Base-by-base conservation (phyloP, 2,329 filamentous ascomycete species). In the Cladosporium cucumerinum region DNA sequence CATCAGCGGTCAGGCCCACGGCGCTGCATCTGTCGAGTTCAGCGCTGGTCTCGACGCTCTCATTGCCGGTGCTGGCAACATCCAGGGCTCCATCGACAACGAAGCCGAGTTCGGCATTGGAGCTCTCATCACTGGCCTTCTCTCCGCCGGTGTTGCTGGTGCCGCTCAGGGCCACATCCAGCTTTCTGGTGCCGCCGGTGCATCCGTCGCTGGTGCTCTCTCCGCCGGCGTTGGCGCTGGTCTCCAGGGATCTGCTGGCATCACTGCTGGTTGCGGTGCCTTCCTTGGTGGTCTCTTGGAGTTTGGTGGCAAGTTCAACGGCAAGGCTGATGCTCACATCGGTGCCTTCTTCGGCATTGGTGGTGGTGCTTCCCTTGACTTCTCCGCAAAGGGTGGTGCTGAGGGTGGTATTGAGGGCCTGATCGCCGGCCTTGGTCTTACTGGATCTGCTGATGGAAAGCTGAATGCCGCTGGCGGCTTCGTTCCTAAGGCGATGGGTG, bases 401-500 rank as follows among this genome's bases (percentile, higher is more conserved):
- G 26, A 39, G 23, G 55, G 16, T 34, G 54, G 62, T 32, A 58
- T 64, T 16, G 62, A 59, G 43, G 62, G 62, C 25, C 43, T 64
- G 30, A 51, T 64, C 46, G 39, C 39, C 16, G 62, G 62, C 30
- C 62, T 64, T 25, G 62, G 62, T 25, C 60, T 62, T 14, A 55
- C 49, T 54, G 62, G 62, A 21, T 46, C 54, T 43, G 54, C 54
- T n/a, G 43, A 59, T 23, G 62, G 54, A 21, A 48, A 46, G 32
- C 48, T 59, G 34, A 46, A 59, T 32, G 62, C 54, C 25, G 54
- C 48, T 52, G 55, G 62, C 28, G 62, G 62, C 55, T 59, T 64
- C 52, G 30, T 64, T 26, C 54, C 54, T 36, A 46, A 46, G 23
- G 46, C 52, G 32, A 30, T 59, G 25, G 62, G 62, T 43, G 43